phyloP scores from a whole-genome alignment of 106 monocot species.

The Apostasia shenzhenica region DNA sequence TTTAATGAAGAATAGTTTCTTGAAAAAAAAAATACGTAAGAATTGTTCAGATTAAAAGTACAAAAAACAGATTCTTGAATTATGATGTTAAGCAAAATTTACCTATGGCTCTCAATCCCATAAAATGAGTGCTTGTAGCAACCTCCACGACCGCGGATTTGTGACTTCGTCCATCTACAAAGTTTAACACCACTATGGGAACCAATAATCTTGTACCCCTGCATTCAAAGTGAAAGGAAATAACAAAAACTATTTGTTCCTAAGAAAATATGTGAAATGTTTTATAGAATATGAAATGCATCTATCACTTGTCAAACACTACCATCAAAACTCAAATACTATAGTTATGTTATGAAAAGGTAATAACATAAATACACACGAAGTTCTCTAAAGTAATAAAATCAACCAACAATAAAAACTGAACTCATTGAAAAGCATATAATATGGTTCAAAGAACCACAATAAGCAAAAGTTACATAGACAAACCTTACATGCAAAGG shows the following conservation, averaged over 20 bases:
- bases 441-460: too few species aligned
- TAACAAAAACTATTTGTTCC: background rate
- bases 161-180: slow-evolving; percentile 98
- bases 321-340: too few species aligned
- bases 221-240: slow-evolving; percentile 4
- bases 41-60: too few species aligned
- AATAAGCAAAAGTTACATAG: too few species aligned
- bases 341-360: background rate
- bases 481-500: too few species aligned
- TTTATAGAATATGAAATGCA: slow-evolving; percentile 2
- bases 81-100: slow-evolving; percentile 4
- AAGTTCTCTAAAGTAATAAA: background rate
- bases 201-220: slow-evolving; percentile 99
- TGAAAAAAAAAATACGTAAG: too few species aligned
- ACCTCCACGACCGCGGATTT: slow-evolving; percentile 90
- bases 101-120: slow-evolving; percentile 98
- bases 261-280: background rate
- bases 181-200: slow-evolving; percentile 98
- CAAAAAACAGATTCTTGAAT: too few species aligned
- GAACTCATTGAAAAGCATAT: background rate
- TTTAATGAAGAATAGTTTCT: too few species aligned
- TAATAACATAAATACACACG: background rate
- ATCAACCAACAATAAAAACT: background rate
- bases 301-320: background rate
- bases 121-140: slow-evolving; percentile 99